Base-by-base conservation (phyloP, 257 asterid species). In the Petrea volubilis region DNA sequence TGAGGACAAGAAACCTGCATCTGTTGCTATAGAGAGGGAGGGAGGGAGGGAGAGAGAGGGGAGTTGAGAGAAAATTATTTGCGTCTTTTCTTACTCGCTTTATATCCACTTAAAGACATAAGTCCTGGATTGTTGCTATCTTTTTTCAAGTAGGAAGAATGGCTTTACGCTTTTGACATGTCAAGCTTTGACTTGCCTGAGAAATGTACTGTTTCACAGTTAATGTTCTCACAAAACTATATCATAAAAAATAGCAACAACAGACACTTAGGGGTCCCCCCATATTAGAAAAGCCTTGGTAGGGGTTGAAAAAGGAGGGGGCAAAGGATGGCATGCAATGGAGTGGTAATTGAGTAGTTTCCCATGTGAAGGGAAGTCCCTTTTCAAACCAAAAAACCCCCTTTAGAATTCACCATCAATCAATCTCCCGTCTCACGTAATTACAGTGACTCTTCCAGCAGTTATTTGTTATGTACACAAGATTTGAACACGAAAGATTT, bases 301-400 rank as follows among this genome's bases (percentile, higher is more conserved):
- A 8, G 31, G 67, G 73, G 73, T 59, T 58, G 78, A 20, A 13
- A 61, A 69, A 43, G 49, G n/a, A 49, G 56, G 41, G 10, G 21
- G 52, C 73, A 77, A 75, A 59, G 82, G 61, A 74, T 51, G 68
- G 67, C 64, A 29, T 44, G 71, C 80, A 74, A 76, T 83, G 70
- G 88, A 87, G 85, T 83, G 60, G 85, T 67, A 67, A 77, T 87
- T 71, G 84, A 85, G 81, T 87, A 79, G 86, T 75, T 82, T 81
- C 85, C 90, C 92, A 87, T 87, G 91, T 85, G 88, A 83, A 56
- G 62, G 70, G 74, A 58, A 27, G 8, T 43, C 64, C 64, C 38
- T 67, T 70, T 77, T 57, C 28, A n/a, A 34, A 58, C 76, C 71
- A 14, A 14, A 64, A 65, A 60, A 18, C 56, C 40, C 65, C 51